Base-by-base conservation (phyloP, 768 basidiomycete genomes). In the Hygrocybe punicea region DNA sequence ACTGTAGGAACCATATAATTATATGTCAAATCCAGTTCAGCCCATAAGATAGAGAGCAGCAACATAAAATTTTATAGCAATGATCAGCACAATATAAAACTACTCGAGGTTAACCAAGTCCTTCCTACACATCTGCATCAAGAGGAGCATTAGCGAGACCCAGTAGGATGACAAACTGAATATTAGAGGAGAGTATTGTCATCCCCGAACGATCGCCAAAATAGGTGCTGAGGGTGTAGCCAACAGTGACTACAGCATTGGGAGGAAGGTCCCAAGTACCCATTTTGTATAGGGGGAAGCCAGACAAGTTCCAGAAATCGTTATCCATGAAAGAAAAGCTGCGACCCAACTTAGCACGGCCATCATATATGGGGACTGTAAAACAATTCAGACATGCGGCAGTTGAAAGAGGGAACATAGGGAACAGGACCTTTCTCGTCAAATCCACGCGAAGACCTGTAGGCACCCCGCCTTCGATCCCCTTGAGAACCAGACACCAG, bases 301-400 rank as follows among this genome's bases (percentile, higher is more conserved):
- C 23, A 13, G 21, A 29, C 25, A 52, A 8, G 51, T 52, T 52
- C 10, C 36, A 16, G 35, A 52, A 23, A 17, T 52, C 51, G 5
- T 52, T 34, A 19, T 52, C 36, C 11, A 6, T 52, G 39, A 52
- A 52, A 24, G 23, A 23, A 35, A 52, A 52, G 33, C 39, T n/a
- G 13, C 11, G 16, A 16, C 39, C 39, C 29, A 8, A 29, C 23
- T 40, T 34, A 17, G 16, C 23, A 52, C 35, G 29, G 4, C 40
- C 40, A 23, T 52, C 34, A 17, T 52, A 52, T 24, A 52, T 52
- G 17, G 51, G 51, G 51, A 52, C 51, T 52, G 29, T 29, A 29
- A 29, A 29, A 29, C 8, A 8, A 29, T 29, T 29, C 29, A 29
- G 29, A 29, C 29, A 29, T 29, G 29, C 29, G 8, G 29, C 29